Conservation (phyloP, 306 rosid species). For the Vigna hirtella region DNA sequence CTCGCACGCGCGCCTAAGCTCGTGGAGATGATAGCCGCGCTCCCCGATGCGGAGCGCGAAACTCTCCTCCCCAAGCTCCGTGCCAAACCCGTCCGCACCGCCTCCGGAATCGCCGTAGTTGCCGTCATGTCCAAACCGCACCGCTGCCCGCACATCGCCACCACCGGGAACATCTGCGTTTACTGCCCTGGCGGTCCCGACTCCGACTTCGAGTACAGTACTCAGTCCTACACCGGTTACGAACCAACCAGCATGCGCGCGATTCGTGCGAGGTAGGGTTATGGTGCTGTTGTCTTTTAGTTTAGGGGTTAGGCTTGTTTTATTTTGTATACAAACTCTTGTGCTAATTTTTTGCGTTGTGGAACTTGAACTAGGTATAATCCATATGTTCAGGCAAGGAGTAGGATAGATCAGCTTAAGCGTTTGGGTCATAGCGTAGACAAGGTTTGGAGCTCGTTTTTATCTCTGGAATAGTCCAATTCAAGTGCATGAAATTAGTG, state of each 20-base stretch:
- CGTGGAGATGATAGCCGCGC: slow-evolving; percentile 94
- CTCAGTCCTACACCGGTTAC: slow-evolving; percentile 98
- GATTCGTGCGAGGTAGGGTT: slow-evolving; percentile 86
- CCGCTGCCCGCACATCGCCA: slow-evolving; percentile 95
- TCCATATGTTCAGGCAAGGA: slow-evolving; percentile 94
- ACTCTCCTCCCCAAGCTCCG: slow-evolving; percentile 89
- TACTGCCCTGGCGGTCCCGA: slow-evolving; percentile 99
- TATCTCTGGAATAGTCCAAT: slow-evolving; percentile 16
- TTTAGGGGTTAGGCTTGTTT: neutral
- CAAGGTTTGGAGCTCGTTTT: slow-evolving; percentile 64
- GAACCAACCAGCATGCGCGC: slow-evolving; percentile 99
- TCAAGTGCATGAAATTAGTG: neutral
- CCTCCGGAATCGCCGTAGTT: slow-evolving; percentile 94
- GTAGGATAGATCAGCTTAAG: slow-evolving; percentile 98
- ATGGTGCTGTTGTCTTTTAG: neutral
- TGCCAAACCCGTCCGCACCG: slow-evolving; percentile 95
- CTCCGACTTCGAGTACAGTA: slow-evolving; percentile 94
- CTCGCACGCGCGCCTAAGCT: slow-evolving; percentile 96
- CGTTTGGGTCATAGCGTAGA: slow-evolving; percentile 98
- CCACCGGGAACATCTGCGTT: slow-evolving; percentile 94
- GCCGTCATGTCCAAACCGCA: slow-evolving; percentile 99
- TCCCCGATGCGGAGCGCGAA: slow-evolving; percentile 87
- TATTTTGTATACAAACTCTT: too few species aligned
- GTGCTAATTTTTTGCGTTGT: neutral
- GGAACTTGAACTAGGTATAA: slow-evolving; percentile 75